Evolutionary conservation across 441 rosid species (phyloP).

Genomic region (Raphanus hybrid): DNA sequence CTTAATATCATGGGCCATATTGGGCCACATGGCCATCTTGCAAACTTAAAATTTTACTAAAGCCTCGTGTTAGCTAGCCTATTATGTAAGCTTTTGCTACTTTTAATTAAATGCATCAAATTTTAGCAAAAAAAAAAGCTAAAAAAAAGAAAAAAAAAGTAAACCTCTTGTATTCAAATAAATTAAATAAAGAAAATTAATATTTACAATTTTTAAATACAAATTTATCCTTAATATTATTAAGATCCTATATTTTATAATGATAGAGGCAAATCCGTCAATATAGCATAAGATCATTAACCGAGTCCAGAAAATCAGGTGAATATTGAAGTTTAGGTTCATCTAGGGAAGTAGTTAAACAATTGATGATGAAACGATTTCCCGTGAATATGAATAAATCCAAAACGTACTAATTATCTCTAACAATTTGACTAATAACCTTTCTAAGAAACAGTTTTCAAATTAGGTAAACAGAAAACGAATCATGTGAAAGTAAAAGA

Average conservation of each 20-base stretch:
- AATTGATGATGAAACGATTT: constrained; percentile 22
- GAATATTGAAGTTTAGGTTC: constrained; percentile 8
- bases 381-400: neutral
- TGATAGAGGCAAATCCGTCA: constrained; percentile 20
- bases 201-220: neutral
- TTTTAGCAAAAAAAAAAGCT: too few species aligned
- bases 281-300: neutral
- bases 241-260: neutral
- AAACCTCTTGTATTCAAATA: neutral
- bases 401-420: neutral
- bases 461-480: neutral
- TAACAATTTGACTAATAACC: neutral
- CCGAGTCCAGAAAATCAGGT: constrained; percentile 33
- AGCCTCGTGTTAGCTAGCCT: too few species aligned
- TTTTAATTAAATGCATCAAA: too few species aligned
- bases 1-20: too few species aligned
- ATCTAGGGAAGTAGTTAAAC: constrained; percentile 30
- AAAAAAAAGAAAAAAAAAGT: neutral
- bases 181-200: neutral
- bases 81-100: too few species aligned
- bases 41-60: too few species aligned
- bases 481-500: constrained; percentile 8
- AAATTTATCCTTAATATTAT: neutral
- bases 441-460: neutral
- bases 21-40: too few species aligned